Evolutionary conservation across 805 yeast genomes (phyloP).

Genomic region (Starmerella powellii): DNA sequence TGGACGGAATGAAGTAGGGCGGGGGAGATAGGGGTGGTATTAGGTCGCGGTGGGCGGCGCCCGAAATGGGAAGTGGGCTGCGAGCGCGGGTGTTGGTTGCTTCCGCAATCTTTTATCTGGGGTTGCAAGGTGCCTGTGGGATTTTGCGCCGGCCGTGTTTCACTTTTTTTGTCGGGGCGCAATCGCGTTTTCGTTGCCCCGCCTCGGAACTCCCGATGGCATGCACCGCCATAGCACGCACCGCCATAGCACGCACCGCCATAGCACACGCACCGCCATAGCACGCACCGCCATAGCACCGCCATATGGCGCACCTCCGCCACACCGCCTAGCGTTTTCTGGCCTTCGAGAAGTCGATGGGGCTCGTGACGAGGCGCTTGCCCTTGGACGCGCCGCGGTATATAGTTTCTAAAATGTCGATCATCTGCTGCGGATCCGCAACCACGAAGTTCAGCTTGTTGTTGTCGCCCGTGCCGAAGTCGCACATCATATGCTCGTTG

Average conservation of each 20-base stretch:
- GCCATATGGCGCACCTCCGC: no score
- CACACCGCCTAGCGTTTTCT: constrained; percentile 7
- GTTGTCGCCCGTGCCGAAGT: constrained; percentile 95
- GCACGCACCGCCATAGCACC: no score
- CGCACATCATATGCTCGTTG: constrained; percentile 94
- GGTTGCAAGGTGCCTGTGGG: neutral
- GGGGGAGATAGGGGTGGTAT: neutral
- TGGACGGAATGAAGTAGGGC: neutral
- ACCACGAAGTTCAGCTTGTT: constrained; percentile 78
- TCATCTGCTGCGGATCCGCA: constrained; percentile 73
- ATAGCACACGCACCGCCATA: no score
- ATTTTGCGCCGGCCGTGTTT: no score
- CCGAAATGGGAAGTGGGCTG: neutral
- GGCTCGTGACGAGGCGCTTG: constrained; percentile 79
- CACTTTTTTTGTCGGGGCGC: no score
- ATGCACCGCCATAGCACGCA: no score
- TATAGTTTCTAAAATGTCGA: constrained; percentile 79
- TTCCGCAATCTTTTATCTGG: no score
- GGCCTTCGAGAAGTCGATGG: constrained; percentile 33
- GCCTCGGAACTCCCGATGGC: no score
- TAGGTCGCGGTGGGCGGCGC: no score
- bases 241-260: no score
- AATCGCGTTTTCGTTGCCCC: no score
- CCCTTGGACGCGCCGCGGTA: constrained; percentile 89
- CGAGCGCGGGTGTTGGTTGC: no score